Evolutionary conservation across 352 stramenopile genomes (phyloP).

Genomic region (Pythium oligandrum): DNA sequence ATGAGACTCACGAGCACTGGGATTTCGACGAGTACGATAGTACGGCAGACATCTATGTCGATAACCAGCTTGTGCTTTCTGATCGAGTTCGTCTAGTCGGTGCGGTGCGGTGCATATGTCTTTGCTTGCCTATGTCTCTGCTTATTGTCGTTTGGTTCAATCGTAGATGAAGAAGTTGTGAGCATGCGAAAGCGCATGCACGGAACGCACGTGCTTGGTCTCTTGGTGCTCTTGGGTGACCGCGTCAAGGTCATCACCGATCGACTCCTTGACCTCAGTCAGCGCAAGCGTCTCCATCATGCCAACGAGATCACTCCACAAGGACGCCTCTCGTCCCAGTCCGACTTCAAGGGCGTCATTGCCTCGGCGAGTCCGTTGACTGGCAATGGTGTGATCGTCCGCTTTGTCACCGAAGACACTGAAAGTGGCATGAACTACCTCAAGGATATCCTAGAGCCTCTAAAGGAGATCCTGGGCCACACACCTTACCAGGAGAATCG

Average conservation of each 20-base stretch:
- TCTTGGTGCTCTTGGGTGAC: constrained; percentile 59
- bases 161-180: constrained; percentile 62
- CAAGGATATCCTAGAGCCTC: constrained; percentile 46
- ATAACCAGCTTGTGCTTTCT: constrained; percentile 42
- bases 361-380: constrained; percentile 71
- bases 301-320: constrained; percentile 67
- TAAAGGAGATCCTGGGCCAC: constrained; percentile 54
- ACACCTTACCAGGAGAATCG: constrained; percentile 74
- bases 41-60: constrained; percentile 50
- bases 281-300: constrained; percentile 71
- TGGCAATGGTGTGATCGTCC: constrained; percentile 57
- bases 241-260: constrained; percentile 50
- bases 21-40: constrained; percentile 77
- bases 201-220: constrained; percentile 62
- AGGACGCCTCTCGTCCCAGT: constrained; percentile 43
- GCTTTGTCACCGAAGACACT: constrained; percentile 58
- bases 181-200: constrained; percentile 70
- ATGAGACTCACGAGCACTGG: constrained; percentile 73
- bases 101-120: constrained; percentile 12
- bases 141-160: not conserved
- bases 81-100: constrained; percentile 66
- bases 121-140: not conserved
- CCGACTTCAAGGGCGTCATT: constrained; percentile 48
- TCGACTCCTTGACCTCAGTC: constrained; percentile 54
- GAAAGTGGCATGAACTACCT: constrained; percentile 63